phyloP scores from a whole-genome alignment of 306 rosid species.

The Cercis canadensis region DNA sequence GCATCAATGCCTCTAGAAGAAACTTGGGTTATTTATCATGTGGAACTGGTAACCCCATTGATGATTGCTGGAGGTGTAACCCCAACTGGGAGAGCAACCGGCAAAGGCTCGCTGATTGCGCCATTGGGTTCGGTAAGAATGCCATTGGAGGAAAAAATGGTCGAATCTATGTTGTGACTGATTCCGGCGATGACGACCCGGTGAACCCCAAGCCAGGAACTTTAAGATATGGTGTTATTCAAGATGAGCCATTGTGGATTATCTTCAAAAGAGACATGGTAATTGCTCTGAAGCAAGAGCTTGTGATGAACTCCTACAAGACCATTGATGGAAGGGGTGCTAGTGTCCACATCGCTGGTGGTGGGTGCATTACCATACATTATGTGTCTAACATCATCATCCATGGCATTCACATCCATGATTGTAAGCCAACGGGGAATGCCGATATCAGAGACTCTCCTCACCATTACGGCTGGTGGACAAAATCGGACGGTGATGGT shows the following conservation, averaged over 20 bases:
- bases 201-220: conserved; percentile 65
- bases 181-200: conserved; percentile 58
- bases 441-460: conserved; percentile 61
- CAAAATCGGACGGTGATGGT: conserved; percentile 62
- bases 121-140: conserved; percentile 68
- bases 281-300: conserved; percentile 54
- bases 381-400: conserved; percentile 58
- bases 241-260: conserved; percentile 70
- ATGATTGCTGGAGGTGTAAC: conserved; percentile 78
- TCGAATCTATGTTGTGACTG: conserved; percentile 50
- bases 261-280: conserved; percentile 72
- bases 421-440: conserved; percentile 61
- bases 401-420: conserved; percentile 71
- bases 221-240: conserved; percentile 64
- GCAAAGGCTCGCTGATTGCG: conserved; percentile 63
- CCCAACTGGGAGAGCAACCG: conserved; percentile 65
- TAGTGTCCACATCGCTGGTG: conserved; percentile 63
- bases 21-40: conserved; percentile 62
- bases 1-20: conserved; percentile 64
- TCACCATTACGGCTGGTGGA: conserved; percentile 59
- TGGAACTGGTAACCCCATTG: conserved; percentile 71
- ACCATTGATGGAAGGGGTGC: conserved; percentile 78
- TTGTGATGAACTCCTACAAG: conserved; percentile 71
- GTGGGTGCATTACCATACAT: conserved; percentile 66
- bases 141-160: conserved; percentile 68